Evolutionary conservation across 805 yeast species (phyloP).

Genomic region (Sugiyamaella americana): DNA sequence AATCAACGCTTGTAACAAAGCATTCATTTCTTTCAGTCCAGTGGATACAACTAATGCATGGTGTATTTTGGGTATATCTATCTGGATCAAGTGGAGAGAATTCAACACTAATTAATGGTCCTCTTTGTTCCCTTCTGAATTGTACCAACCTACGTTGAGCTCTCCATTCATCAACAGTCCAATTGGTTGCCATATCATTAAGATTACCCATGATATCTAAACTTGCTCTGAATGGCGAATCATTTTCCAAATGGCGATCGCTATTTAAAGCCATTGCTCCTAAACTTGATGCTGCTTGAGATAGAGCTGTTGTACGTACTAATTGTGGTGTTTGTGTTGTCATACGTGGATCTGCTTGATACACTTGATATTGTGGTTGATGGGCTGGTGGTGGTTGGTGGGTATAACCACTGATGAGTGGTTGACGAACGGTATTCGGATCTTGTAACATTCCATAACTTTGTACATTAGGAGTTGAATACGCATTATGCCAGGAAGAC

Average conservation of each 20-base stretch:
- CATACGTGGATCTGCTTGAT: conserved; percentile 1
- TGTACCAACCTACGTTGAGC: conserved; percentile 44
- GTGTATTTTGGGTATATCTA: conserved; percentile 36
- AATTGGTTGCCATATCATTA: conserved; percentile 36
- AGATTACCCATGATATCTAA: conserved; percentile 29
- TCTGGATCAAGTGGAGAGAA: conserved; percentile 36
- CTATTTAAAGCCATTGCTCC: conserved; percentile 9
- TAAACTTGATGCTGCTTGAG: conserved; percentile 21
- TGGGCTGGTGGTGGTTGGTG: background rate
- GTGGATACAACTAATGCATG: conserved; percentile 53
- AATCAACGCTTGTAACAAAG: conserved; percentile 61
- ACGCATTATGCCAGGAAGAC: background rate
- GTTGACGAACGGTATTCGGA: background rate
- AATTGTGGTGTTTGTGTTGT: conserved; percentile 17
- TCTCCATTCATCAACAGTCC: conserved; percentile 43
- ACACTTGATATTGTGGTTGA: background rate
- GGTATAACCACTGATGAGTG: background rate
- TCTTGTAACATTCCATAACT: background rate
- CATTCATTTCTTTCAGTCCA: conserved; percentile 46
- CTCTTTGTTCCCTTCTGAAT: conserved; percentile 37
- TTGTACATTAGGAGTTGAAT: background rate
- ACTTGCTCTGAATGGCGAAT: conserved; percentile 23
- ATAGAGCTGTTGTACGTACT: conserved; percentile 24
- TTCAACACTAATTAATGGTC: conserved; percentile 34
- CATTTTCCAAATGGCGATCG: conserved; percentile 5